Percentiles rank a stretch among this genome's conserved stretches.
phyloP scores from a whole-genome alignment of 768 basidiomycete species.

The Chalciporus piperatus region DNA sequence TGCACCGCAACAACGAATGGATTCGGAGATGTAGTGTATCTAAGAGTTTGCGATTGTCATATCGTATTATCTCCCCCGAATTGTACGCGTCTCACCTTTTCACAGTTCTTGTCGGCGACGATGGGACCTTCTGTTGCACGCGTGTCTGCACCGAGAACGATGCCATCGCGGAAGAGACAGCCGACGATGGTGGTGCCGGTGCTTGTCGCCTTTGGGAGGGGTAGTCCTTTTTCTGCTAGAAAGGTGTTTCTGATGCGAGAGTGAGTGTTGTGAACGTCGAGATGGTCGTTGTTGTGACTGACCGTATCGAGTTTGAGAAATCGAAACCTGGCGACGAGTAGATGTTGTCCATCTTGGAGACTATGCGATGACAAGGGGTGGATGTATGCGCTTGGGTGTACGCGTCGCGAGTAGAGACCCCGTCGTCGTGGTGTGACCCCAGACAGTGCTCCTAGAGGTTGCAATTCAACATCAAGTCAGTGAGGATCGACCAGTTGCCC shows the following conservation, averaged over 20 bases:
- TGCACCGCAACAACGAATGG: conserved; percentile 96
- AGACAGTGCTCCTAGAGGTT: neutral
- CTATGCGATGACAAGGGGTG: neutral
- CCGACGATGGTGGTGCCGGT: conserved; percentile 99
- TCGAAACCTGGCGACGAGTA: conserved; percentile 64
- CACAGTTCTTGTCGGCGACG: conserved; percentile 99
- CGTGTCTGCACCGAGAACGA: conserved; percentile 95
- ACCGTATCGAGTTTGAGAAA: conserved; percentile 77
- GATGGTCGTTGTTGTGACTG: conserved; percentile 12
- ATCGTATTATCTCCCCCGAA: neutral
- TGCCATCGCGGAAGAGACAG: conserved; percentile 87
- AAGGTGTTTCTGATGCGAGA: conserved; percentile 59
- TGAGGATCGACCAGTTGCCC: neutral
- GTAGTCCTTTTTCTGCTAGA: conserved; percentile 65
- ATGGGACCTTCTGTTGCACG: conserved; percentile 92
- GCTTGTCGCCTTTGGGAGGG: conserved; percentile 80
- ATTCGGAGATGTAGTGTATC: conserved; percentile 97
- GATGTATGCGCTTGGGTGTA: no score
- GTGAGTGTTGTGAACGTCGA: neutral
- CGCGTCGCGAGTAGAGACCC: conserved; percentile 23
- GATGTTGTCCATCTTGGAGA: conserved; percentile 41
- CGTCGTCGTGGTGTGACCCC: conserved; percentile 1
- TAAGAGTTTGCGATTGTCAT: conserved; percentile 30
- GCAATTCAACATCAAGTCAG: no score
- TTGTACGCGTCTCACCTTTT: conserved; percentile 66